Conservation (phyloP, 2,329 filamentous ascomycete genomes). For the Trichoderma simmonsii region DNA sequence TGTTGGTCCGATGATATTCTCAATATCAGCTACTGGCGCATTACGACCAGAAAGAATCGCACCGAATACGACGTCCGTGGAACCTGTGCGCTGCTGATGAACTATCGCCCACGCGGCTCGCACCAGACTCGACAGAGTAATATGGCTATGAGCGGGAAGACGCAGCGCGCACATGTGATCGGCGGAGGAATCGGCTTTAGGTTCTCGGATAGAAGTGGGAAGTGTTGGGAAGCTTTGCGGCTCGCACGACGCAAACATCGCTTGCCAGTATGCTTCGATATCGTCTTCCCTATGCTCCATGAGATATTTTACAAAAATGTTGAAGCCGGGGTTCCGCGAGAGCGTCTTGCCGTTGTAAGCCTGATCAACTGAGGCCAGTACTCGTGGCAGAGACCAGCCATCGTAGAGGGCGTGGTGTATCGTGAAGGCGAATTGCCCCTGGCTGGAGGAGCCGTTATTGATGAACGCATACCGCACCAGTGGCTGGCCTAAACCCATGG, state of each 20-base stretch:
- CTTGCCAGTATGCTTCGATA: not conserved
- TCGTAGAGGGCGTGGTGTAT: slow-evolving; percentile 26
- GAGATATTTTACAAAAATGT: too few species aligned
- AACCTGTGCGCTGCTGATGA: slow-evolving; percentile 44
- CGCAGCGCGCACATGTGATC: not conserved
- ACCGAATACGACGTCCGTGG: slow-evolving; percentile 40
- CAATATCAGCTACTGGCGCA: slow-evolving; percentile 21
- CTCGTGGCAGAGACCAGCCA: slow-evolving; percentile 17
- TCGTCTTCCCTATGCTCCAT: not conserved
- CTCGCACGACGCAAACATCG: not conserved
- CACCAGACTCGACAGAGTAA: slow-evolving; percentile 18
- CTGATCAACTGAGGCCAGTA: too few species aligned
- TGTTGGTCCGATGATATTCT: slow-evolving; percentile 27
- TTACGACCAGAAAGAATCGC: slow-evolving; percentile 41
- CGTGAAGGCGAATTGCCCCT: slow-evolving; percentile 22
- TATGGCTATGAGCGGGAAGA: not conserved
- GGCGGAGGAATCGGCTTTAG: not conserved
- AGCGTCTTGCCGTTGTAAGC: too few species aligned
- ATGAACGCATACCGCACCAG: too few species aligned
- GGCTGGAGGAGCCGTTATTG: too few species aligned
- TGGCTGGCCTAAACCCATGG: not conserved
- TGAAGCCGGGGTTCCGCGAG: too few species aligned
- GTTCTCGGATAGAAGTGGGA: not conserved
- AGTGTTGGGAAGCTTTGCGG: not conserved
- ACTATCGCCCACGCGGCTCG: slow-evolving; percentile 49